These are phyloP conservation scores for Ophiognomonia clavigignenti-juglandacearum DNA, from an alignment of 2,329 filamentous ascomycete species.

Conservation along the genomic window DNA sequence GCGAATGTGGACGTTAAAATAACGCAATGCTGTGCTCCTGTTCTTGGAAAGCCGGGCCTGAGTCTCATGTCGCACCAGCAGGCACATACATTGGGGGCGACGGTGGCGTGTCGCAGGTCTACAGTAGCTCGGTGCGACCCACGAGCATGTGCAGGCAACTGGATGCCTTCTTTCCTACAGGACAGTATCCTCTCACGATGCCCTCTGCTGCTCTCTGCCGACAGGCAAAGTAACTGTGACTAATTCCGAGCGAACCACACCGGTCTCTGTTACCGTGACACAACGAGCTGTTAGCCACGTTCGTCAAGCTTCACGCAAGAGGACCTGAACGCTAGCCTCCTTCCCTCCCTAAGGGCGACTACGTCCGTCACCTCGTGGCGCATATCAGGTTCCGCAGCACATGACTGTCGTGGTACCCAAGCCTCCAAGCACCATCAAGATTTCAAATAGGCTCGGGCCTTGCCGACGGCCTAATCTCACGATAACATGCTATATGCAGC, in stretches of 20 bases:
- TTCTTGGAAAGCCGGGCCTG: slow-evolving; percentile 1
- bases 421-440: background rate
- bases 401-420: background rate
- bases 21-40: slow-evolving; percentile 5
- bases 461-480: background rate
- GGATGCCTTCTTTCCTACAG: background rate
- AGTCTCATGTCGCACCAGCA: slow-evolving; percentile 2
- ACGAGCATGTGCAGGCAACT: background rate
- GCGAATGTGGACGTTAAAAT: background rate
- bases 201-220: background rate
- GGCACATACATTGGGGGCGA: slow-evolving; percentile 1
- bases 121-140: background rate
- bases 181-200: background rate
- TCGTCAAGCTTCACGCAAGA: background rate
- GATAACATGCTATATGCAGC: no score
- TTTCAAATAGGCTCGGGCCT: background rate
- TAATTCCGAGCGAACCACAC: background rate
- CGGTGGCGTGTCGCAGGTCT: slow-evolving; percentile 6
- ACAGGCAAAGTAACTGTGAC: no score
- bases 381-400: no score
- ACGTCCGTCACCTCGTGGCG: no score
- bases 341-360: no score
- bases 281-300: background rate
- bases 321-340: no score
- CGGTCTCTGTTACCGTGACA: background rate